Evolutionary conservation across 768 basidiomycete species (phyloP), one percentile per base, ranked within the genome.

Genomic region (Amanita brunnescens): DNA sequence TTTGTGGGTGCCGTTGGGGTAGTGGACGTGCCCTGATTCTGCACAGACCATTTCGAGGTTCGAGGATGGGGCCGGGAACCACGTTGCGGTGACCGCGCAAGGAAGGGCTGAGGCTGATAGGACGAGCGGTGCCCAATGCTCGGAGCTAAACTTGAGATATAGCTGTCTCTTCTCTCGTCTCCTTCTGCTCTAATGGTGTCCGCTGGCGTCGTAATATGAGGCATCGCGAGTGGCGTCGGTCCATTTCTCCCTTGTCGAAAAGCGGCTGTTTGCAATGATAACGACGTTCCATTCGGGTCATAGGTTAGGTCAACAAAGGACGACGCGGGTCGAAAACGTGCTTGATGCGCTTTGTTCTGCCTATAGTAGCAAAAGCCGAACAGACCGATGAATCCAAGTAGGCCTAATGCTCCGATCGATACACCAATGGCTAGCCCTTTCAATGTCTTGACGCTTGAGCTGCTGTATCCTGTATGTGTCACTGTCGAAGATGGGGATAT

Each of bases 201-300:
- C 16, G 32, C 21, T n/a, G 13, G 12, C 5, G 14, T 37, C 6
- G 18, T 13, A 12, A 12, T 1, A 38, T 2, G 21, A 1, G 48
- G 14, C n/a, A 16, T 7, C n/a, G 18, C 24, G 16, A 30, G 9
- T 48, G 55, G 29, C 57, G 55, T 33, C 53, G 47, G 55, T 52
- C 57, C 41, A 53, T 47, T 34, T 40, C 52, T 51, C 54, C 58
- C 13, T 56, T 52, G 26, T 39, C 40, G 30, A 56, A 30, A 26
- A 54, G 51, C 4, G 52, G 39, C 5, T 42, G 13, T 56, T 41
- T 46, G 23, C 5, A 30, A 13, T 14, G 49, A n/a, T 24, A 47
- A 6, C 7, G 13, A 18, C 18, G 29, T 21, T 20, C 18, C 13
- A 16, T 23, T 16, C 33, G 40, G 30, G n/a, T 51, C 42, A 5